A percentile compares a stretch with the other conserved stretches of the same genome.
These are phyloP conservation scores for Fraxinus pennsylvanica DNA, from an alignment of 257 asterid species.

Conservation along the genomic window DNA sequence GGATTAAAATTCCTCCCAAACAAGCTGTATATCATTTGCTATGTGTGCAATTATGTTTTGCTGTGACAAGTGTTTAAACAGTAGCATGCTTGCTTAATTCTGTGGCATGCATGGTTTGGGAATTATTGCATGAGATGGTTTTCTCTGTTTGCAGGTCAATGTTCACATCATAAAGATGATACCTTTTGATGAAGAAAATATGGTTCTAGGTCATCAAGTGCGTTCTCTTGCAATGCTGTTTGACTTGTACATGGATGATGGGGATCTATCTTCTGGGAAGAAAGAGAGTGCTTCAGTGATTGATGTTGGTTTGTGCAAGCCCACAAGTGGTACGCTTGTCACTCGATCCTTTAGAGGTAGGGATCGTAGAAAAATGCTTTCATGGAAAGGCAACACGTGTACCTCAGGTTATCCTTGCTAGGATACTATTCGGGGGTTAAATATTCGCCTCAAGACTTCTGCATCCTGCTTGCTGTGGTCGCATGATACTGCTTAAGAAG, in stretches of 20 bases:
- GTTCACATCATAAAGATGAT: conserved; percentile 61
- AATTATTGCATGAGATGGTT: conserved; percentile 3
- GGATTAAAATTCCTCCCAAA: no score
- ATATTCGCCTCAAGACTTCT: neutral
- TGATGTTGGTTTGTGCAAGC: conserved; percentile 82
- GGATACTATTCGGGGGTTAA: conserved; percentile 18
- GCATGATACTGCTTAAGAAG: neutral
- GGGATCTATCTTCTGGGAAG: conserved; percentile 41
- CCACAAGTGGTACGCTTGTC: conserved; percentile 60
- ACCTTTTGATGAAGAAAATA: conserved; percentile 63
- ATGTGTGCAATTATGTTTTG: neutral
- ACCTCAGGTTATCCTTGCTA: conserved; percentile 77
- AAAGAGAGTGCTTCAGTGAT: conserved; percentile 57
- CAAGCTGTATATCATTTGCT: neutral
- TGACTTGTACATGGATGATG: conserved; percentile 69
- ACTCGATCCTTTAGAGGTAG: conserved; percentile 84
- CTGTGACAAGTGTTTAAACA: neutral
- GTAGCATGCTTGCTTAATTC: neutral
- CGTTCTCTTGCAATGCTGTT: conserved; percentile 86
- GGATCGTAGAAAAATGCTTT: conserved; percentile 88
- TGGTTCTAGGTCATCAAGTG: conserved; percentile 74
- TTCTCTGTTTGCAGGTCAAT: conserved; percentile 63
- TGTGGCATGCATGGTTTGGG: neutral
- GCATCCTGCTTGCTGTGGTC: neutral
- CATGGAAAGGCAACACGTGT: conserved; percentile 74